Conservation (phyloP, 441 rosid genomes). For the Populus trichocarpa region DNA sequence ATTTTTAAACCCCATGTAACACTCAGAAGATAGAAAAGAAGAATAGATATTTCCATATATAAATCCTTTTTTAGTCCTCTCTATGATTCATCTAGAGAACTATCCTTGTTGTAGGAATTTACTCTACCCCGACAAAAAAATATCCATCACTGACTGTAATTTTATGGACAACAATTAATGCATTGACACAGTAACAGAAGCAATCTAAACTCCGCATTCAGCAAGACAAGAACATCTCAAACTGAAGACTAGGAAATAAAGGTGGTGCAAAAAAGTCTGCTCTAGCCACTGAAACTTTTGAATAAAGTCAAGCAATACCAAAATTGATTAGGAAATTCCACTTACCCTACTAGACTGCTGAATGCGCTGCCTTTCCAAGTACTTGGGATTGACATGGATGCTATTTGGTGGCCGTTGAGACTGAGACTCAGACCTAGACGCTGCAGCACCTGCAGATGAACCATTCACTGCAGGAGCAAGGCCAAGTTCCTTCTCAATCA, state of each 20-base stretch:
- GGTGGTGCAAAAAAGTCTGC: not conserved
- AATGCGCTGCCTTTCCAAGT: conserved; percentile 88
- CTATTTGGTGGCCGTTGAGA: conserved; percentile 78
- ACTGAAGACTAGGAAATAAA: not conserved
- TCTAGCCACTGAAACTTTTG: not conserved
- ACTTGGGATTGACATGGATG: conserved; percentile 98
- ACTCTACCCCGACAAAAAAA: not conserved
- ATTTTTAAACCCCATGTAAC: too few species aligned
- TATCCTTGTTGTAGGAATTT: not conserved
- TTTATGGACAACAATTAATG: not conserved
- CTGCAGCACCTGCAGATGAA: conserved; percentile 52
- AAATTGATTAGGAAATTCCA: conserved; percentile 16
- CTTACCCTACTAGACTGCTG: conserved; percentile 86
- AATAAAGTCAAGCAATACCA: conserved; percentile 2
- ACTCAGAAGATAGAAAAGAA: not conserved
- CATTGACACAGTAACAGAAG: not conserved
- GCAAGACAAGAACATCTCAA: not conserved
- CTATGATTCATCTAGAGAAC: not conserved
- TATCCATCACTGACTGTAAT: not conserved
- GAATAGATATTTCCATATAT: not conserved
- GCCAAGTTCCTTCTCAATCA: conserved; percentile 91
- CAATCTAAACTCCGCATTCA: not conserved
- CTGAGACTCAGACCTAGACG: conserved; percentile 64
- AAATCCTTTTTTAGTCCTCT: not conserved
- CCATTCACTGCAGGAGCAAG: conserved; percentile 64